Evolutionary conservation across 2,329 filamentous ascomycete genomes (phyloP).

Genomic region (Sodiomyces alkalinus): DNA sequence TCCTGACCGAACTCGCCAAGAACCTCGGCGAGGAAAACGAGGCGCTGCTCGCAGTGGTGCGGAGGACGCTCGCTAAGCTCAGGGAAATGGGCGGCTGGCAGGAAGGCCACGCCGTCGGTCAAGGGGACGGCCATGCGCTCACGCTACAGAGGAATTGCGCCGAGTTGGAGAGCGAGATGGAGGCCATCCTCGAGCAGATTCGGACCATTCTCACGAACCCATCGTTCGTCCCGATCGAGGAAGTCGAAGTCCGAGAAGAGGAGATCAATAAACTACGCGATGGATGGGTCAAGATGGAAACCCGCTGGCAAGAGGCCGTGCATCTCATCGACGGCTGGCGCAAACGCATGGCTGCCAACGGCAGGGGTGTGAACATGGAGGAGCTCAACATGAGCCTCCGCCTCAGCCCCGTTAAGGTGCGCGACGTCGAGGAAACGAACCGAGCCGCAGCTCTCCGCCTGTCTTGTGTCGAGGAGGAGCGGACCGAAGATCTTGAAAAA

Average conservation of each 20-base stretch:
- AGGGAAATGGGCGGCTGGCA: slow-evolving; percentile 51
- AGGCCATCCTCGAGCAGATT: slow-evolving; percentile 65
- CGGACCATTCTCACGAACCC: slow-evolving; percentile 80
- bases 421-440: slow-evolving; percentile 31
- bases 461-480: slow-evolving; percentile 14
- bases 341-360: slow-evolving; percentile 57
- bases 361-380: slow-evolving; percentile 53
- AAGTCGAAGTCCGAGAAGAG: slow-evolving; percentile 82
- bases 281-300: slow-evolving; percentile 90
- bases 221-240: slow-evolving; percentile 88
- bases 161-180: slow-evolving; percentile 61
- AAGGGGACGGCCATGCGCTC: slow-evolving; percentile 14
- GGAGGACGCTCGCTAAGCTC: slow-evolving; percentile 55
- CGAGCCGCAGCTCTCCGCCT: slow-evolving; percentile 22
- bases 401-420: slow-evolving; percentile 42
- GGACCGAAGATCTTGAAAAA: slow-evolving; percentile 5
- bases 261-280: slow-evolving; percentile 72
- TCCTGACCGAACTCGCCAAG: slow-evolving; percentile 71
- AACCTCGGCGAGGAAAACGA: slow-evolving; percentile 88
- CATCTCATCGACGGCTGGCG: slow-evolving; percentile 88
- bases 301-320: slow-evolving; percentile 77
- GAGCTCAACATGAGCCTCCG: slow-evolving; percentile 54
- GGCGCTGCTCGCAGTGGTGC: slow-evolving; percentile 55
- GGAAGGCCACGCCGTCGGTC: slow-evolving; percentile 7
- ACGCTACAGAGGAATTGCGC: slow-evolving; percentile 28